These are phyloP conservation scores for Backusella mclennaniae DNA, from an alignment of 192 early-diverging fungal genomes.

Conservation along the genomic window DNA sequence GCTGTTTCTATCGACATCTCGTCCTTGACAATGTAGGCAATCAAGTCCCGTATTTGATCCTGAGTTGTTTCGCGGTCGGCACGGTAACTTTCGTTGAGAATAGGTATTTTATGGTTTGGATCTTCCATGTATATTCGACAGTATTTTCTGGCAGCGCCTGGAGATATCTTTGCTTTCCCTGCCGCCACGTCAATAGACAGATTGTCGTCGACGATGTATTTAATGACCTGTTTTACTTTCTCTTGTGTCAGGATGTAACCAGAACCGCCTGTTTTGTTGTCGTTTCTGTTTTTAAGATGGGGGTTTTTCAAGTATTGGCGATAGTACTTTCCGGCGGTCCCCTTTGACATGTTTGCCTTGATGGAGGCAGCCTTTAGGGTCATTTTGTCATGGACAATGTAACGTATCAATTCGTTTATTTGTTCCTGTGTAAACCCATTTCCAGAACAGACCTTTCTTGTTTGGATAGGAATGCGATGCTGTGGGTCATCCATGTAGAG, in stretches of 20 bases:
- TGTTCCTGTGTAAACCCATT: background rate
- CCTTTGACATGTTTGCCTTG: background rate
- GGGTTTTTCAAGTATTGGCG: background rate
- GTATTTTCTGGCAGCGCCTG: background rate
- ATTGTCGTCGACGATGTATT: background rate
- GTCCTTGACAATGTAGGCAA: background rate
- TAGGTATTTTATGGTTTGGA: background rate
- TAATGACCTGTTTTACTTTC: background rate
- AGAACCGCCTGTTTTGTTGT: background rate
- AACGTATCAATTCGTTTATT: background rate
- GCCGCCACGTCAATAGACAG: background rate
- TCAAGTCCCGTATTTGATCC: background rate
- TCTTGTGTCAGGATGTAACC: background rate
- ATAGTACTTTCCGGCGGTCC: background rate
- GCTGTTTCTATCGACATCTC: background rate
- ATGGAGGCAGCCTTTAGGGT: background rate
- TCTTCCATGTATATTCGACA: background rate
- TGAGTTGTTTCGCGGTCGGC: background rate
- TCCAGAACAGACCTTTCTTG: background rate
- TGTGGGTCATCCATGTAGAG: background rate
- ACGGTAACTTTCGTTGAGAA: background rate
- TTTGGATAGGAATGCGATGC: background rate
- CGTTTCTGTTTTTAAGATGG: background rate
- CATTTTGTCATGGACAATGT: background rate
- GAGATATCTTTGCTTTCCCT: background rate